Conservation (phyloP, 768 basidiomycete genomes). For the Collybia mongolica region DNA sequence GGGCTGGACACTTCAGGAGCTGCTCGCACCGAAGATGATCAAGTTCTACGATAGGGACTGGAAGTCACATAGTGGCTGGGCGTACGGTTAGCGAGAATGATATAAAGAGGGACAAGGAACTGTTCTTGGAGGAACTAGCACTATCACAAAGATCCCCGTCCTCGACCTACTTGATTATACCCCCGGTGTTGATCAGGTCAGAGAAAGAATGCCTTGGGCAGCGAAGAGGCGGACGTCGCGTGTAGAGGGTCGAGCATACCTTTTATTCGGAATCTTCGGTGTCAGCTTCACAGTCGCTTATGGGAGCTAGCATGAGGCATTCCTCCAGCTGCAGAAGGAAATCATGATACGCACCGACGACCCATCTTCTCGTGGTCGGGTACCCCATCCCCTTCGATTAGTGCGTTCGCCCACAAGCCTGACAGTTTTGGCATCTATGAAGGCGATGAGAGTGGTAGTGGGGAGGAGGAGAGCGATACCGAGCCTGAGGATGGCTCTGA, state of each 20-base stretch:
- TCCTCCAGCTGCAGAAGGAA: not conserved
- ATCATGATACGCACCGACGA: not conserved
- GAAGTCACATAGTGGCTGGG: not conserved
- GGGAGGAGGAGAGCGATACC: too few species aligned
- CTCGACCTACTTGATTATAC: not conserved
- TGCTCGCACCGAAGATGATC: not conserved
- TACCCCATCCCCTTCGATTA: too few species aligned
- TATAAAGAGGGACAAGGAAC: not conserved
- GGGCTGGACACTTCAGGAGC: not conserved
- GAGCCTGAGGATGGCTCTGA: too few species aligned
- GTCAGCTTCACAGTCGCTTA: not conserved
- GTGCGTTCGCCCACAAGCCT: too few species aligned
- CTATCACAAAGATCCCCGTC: not conserved
- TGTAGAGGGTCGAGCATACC: not conserved
- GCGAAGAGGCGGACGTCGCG: not conserved
- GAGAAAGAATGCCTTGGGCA: not conserved
- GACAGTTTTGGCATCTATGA: too few species aligned
- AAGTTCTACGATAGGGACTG: not conserved
- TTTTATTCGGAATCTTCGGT: not conserved
- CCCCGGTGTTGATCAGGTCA: not conserved
- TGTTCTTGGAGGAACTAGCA: not conserved
- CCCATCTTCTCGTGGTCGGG: too few species aligned
- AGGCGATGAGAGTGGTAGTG: too few species aligned
- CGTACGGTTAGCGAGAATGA: too few species aligned
- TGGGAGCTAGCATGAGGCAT: not conserved